Percentiles rank a stretch among this genome's conserved stretches.
phyloP scores from a whole-genome alignment of 257 asterid species.

The Perilla frutescens region DNA sequence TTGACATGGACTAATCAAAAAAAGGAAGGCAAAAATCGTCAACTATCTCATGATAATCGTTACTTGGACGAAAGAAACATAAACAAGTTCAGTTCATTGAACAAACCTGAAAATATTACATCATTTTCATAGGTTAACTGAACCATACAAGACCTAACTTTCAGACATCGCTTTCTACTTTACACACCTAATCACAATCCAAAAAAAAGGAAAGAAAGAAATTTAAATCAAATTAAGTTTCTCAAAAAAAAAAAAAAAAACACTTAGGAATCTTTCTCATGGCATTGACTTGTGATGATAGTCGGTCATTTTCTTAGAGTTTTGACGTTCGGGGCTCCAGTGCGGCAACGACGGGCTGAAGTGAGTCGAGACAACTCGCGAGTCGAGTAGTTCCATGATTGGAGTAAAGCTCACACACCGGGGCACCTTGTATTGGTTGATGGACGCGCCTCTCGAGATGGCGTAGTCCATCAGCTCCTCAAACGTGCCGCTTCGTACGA shows the following conservation, averaged over 20 bases:
- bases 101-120: conserved; percentile 55
- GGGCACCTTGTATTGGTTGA: conserved; percentile 93
- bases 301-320: conserved; percentile 25
- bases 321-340: conserved; percentile 75
- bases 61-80: conserved; percentile 45
- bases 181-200: conserved; percentile 57
- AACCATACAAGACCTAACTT: conserved; percentile 53
- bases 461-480: conserved; percentile 98
- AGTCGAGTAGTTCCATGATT: conserved; percentile 86
- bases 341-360: conserved; percentile 88
- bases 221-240: conserved; percentile 1
- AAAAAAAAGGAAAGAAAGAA: not conserved
- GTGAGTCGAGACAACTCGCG: conserved; percentile 79
- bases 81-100: conserved; percentile 48
- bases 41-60: conserved; percentile 31
- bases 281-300: conserved; percentile 39
- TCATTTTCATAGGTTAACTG: conserved; percentile 55
- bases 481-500: conserved; percentile 85
- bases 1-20: not conserved
- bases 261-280: conserved; percentile 41
- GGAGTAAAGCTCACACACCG: conserved; percentile 89
- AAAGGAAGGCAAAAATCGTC: conserved; percentile 4
- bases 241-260: not conserved
- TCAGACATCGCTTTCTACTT: conserved; percentile 56
- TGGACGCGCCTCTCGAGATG: conserved; percentile 93